Conservation (phyloP, 2,329 filamentous ascomycete genomes). For the Cadophora gregata region DNA sequence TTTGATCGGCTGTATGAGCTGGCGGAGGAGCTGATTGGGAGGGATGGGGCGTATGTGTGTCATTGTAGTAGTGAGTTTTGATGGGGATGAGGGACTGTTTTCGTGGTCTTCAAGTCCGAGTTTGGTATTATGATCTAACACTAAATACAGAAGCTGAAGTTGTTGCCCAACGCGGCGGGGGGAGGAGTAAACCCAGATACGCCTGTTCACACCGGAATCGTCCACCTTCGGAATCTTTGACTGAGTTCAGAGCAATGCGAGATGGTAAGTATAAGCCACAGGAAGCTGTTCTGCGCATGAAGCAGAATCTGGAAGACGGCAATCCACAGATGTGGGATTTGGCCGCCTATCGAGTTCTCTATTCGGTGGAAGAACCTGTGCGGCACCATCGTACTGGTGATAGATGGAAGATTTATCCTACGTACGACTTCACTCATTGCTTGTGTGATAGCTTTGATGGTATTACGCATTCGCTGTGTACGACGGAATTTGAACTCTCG, state of each 20-base stretch:
- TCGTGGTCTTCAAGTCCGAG: too few relatives aligned
- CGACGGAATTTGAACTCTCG: slow-evolving; percentile 87
- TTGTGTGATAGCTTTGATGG: slow-evolving; percentile 90
- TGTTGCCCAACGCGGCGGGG: slow-evolving; percentile 84
- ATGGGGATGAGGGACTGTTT: too few relatives aligned
- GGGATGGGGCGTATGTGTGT: slow-evolving; percentile 81
- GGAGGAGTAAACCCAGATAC: too few relatives aligned
- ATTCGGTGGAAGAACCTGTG: too few relatives aligned
- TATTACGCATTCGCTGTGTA: slow-evolving; percentile 92
- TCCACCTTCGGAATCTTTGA: too few relatives aligned
- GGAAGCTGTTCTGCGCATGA: slow-evolving; percentile 90
- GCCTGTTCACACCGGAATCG: too few relatives aligned
- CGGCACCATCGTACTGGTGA: slow-evolving; percentile 80
- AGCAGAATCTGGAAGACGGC: slow-evolving; percentile 80
- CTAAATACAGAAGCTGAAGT: slow-evolving; percentile 69
- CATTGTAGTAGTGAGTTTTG: slow-evolving; percentile 81
- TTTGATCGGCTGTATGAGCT: slow-evolving; percentile 85
- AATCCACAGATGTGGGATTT: slow-evolving; percentile 98
- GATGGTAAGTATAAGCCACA: slow-evolving; percentile 88
- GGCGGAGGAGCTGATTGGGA: slow-evolving; percentile 80
- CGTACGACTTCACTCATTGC: slow-evolving; percentile 92
- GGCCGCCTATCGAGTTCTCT: slow-evolving; percentile 84
- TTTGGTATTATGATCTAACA: too few relatives aligned
- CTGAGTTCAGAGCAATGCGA: slow-evolving; percentile 90
- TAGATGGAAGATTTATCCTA: slow-evolving; percentile 93